Percentiles rank a stretch among this genome's conserved stretches.
These are phyloP conservation scores for Ampelomyces quisqualis DNA, from an alignment of 2,329 filamentous ascomycete species.

Conservation along the genomic window DNA sequence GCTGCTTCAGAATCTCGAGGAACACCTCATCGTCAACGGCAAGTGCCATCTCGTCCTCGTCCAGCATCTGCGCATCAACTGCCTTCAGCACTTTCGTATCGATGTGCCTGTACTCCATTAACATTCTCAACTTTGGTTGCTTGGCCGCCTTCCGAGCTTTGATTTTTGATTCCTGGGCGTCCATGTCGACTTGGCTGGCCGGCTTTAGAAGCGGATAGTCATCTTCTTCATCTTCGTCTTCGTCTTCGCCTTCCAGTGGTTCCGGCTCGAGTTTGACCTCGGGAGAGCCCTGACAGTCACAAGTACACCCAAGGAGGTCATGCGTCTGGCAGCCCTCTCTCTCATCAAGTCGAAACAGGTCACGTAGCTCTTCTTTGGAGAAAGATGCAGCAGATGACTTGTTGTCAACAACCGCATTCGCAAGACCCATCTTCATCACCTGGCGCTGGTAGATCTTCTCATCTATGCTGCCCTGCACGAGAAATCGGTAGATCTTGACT, in stretches of 20 bases:
- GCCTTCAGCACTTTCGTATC: conserved; percentile 41
- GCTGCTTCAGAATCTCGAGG: conserved; percentile 51
- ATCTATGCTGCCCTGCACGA: conserved; percentile 68
- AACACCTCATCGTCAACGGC: conserved; percentile 56
- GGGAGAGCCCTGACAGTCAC: conserved; percentile 55
- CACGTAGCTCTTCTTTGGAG: conserved; percentile 64
- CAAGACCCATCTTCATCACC: conserved; percentile 68
- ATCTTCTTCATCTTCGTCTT: conserved; percentile 28
- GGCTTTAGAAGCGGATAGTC: conserved; percentile 33
- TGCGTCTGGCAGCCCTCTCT: conserved; percentile 65
- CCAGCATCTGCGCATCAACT: conserved; percentile 9
- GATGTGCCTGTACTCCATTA: conserved; percentile 59
- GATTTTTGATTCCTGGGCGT: conserved; percentile 48
- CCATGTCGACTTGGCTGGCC: conserved; percentile 50
- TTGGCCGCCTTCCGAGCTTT: conserved; percentile 38
- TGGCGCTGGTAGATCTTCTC: conserved; percentile 76
- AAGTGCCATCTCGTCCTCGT: conserved; percentile 32
- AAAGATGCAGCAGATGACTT: conserved; percentile 63
- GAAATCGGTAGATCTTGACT: conserved; percentile 68
- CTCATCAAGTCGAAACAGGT: conserved; percentile 67
- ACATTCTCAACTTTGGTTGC: conserved; percentile 50
- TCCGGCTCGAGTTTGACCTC: conserved; percentile 13
- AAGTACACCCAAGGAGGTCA: conserved; percentile 64
- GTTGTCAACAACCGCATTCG: conserved; percentile 70
- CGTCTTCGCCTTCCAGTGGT: conserved; percentile 18